phyloP scores from a whole-genome alignment of 768 basidiomycete species.

The Phlegmacium glaucopus region DNA sequence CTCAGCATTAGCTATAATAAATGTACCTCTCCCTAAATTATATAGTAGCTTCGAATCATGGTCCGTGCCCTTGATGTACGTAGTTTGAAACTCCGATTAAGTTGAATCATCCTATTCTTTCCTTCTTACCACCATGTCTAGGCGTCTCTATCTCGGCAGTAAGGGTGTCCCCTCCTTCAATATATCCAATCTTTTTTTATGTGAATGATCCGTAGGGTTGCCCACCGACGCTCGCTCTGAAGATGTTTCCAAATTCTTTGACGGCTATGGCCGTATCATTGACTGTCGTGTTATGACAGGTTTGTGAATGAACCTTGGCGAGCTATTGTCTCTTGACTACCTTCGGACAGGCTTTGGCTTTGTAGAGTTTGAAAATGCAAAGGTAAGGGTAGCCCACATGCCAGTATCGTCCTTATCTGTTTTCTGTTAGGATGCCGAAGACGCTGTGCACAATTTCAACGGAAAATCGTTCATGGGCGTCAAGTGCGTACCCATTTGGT shows the following conservation, averaged over 20 bases:
- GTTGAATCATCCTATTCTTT: constrained; percentile 26
- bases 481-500: constrained; percentile 44
- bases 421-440: constrained; percentile 80
- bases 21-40: constrained; percentile 10
- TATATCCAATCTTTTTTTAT: constrained; percentile 1
- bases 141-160: constrained; percentile 87
- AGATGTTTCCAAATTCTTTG: constrained; percentile 86
- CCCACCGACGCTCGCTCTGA: constrained; percentile 80
- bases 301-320: constrained; percentile 21
- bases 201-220: constrained; percentile 48
- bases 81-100: constrained; percentile 44
- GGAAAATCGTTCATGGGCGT: constrained; percentile 88
- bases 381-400: constrained; percentile 37
- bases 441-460: constrained; percentile 83
- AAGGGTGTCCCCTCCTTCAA: constrained; percentile 22
- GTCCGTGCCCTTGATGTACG: constrained; percentile 41
- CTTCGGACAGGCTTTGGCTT: constrained; percentile 82
- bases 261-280: constrained; percentile 82
- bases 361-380: constrained; percentile 88
- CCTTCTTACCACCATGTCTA: constrained; percentile 59
- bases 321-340: constrained; percentile 3
- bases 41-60: constrained; percentile 15
- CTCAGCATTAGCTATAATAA: constrained; percentile 59
- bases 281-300: constrained; percentile 96
- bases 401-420: constrained; percentile 3